Evolutionary conservation across 495 filamentous ascomycete genomes (phyloP).

Genomic region (Neurospora sp.): DNA sequence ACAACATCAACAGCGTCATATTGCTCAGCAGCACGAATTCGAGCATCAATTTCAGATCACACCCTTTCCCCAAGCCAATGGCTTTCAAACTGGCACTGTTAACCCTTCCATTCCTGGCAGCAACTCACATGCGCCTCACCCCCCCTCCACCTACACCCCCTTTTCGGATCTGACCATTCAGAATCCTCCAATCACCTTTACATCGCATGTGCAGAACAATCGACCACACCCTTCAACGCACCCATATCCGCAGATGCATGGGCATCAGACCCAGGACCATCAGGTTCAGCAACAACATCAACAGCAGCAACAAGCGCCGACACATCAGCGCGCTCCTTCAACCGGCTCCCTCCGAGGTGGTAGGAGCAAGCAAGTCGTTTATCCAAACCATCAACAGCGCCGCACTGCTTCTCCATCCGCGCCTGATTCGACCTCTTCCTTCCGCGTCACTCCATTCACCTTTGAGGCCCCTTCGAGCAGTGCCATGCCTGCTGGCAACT

Average conservation of each 20-base stretch:
- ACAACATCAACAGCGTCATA: slow-evolving; percentile 3
- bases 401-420: slow-evolving; percentile 13
- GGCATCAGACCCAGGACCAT: background rate
- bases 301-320: background rate
- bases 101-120: background rate
- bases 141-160: background rate
- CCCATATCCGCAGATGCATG: background rate
- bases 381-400: background rate
- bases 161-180: background rate
- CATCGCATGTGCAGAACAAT: background rate
- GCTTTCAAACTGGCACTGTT: background rate
- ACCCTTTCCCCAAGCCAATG: background rate
- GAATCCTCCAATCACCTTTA: background rate
- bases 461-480: slow-evolving; percentile 23
- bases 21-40: background rate
- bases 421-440: background rate
- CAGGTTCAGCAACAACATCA: slow-evolving; percentile 1
- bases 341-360: slow-evolving; percentile 12
- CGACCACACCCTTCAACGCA: background rate
- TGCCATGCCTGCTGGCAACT: slow-evolving; percentile 10
- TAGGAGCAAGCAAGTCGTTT: slow-evolving; percentile 1
- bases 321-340: slow-evolving; percentile 2
- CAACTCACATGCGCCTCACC: background rate
- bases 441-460: slow-evolving; percentile 12
- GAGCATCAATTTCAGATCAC: background rate